Percentiles rank a stretch among this genome's conserved stretches.
Evolutionary conservation across 1,139 yeast genomes (phyloP).

Genomic region (Casaregolazyma suthepensis): DNA sequence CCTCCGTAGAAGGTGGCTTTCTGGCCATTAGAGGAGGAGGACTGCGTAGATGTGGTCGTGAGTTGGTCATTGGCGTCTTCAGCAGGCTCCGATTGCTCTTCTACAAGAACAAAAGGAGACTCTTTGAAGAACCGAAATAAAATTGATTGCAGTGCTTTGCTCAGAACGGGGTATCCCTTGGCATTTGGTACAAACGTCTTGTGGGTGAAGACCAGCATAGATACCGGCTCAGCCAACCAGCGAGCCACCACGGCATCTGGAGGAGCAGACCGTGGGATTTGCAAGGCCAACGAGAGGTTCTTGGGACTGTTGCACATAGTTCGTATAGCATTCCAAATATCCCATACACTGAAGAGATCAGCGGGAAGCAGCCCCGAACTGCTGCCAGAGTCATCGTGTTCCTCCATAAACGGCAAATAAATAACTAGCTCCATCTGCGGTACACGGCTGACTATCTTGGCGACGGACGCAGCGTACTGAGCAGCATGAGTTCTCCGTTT

Average conservation of each 20-base stretch:
- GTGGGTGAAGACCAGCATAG: constrained; percentile 48
- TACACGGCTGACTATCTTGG: constrained; percentile 26
- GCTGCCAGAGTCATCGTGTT: constrained; percentile 32
- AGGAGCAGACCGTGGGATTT: constrained; percentile 44
- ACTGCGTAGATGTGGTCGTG: constrained; percentile 12
- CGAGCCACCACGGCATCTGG: constrained; percentile 46
- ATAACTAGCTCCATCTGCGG: constrained; percentile 33
- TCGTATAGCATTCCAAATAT: constrained; percentile 60
- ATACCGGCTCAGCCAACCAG: constrained; percentile 63
- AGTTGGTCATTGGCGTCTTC: constrained; percentile 16
- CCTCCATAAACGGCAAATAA: constrained; percentile 40
- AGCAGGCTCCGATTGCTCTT: constrained; percentile 20
- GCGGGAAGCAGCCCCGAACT: constrained; percentile 36
- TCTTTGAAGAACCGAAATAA: constrained; percentile 35
- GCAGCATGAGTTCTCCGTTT: constrained; percentile 47
- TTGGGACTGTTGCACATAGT: constrained; percentile 46
- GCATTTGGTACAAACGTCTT: constrained; percentile 51
- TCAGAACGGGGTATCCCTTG: constrained; percentile 55
- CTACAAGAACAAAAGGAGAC: constrained; percentile 31
- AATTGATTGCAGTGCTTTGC: constrained; percentile 47
- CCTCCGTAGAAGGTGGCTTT: constrained; percentile 35
- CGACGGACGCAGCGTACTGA: constrained; percentile 42
- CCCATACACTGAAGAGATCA: constrained; percentile 60
- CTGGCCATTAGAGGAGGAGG: constrained; percentile 6
- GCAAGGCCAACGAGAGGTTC: constrained; percentile 51